Evolutionary conservation across 169 alveolate genomes (phyloP).

Genomic region (Plasmodium sp.): DNA sequence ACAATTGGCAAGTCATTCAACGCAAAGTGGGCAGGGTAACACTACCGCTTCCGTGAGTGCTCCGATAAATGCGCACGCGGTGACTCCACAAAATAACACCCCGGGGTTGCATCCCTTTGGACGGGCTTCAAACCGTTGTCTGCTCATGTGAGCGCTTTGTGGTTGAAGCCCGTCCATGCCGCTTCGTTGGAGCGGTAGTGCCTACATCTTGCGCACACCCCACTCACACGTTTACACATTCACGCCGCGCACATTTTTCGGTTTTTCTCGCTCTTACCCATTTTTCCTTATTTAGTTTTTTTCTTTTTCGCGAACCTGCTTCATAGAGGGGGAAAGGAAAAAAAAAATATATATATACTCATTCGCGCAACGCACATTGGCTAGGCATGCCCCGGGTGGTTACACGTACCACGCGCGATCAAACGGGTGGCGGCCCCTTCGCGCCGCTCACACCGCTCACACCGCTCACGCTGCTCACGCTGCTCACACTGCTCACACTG

Average conservation of each 20-base stretch:
- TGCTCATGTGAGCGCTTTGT: background rate
- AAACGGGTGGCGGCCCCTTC: background rate
- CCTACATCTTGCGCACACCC: background rate
- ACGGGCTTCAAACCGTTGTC: background rate
- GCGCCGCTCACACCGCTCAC: background rate
- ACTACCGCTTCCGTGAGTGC: background rate
- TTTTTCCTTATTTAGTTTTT: conserved; percentile 14
- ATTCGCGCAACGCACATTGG: background rate
- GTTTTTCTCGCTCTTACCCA: conserved; percentile 20
- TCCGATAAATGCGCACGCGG: background rate
- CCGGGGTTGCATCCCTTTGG: background rate
- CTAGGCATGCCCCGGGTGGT: background rate
- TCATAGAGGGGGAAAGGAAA: background rate
- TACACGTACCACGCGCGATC: background rate
- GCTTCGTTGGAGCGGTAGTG: background rate
- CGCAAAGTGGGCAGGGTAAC: background rate
- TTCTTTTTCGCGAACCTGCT: background rate
- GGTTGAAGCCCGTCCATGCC: background rate
- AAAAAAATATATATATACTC: background rate
- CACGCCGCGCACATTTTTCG: background rate
- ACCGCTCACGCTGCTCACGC: background rate
- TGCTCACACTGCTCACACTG: background rate
- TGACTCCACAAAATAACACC: background rate
- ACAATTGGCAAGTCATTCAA: background rate
- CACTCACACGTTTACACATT: background rate